Percentiles rank a stretch among this genome's conserved stretches.
Conservation (phyloP, 1,139 yeast species). For the Hemisphaericaspora xylanilytica region DNA sequence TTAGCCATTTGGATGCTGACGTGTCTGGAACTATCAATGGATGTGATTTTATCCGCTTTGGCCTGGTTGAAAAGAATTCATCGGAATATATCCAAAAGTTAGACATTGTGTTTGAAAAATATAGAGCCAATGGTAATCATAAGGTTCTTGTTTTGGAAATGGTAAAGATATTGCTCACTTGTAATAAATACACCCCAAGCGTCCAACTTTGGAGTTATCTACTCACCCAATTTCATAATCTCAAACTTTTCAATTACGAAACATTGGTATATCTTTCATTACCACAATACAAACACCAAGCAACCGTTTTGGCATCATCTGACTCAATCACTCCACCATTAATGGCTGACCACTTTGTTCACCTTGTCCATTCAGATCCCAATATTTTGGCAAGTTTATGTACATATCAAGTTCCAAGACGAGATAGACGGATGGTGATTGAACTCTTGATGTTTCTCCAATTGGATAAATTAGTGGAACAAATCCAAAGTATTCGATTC, state of each 20-base stretch:
- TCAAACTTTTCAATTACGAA: conserved; percentile 25
- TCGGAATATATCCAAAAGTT: conserved; percentile 22
- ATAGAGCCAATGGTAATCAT: conserved; percentile 19
- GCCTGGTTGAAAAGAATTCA: conserved; percentile 8
- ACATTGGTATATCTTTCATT: conserved; percentile 26
- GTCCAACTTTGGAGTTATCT: conserved; percentile 23
- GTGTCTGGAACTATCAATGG: conserved; percentile 5
- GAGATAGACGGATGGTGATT: conserved; percentile 20
- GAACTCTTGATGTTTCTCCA: conserved; percentile 29
- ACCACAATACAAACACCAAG: conserved; percentile 22
- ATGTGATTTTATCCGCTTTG: conserved; percentile 8
- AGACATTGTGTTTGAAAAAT: conserved; percentile 17
- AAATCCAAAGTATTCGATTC: conserved; percentile 13
- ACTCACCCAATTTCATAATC: conserved; percentile 25
- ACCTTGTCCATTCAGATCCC: conserved; percentile 27
- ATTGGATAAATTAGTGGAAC: conserved; percentile 27
- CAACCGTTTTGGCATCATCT: conserved; percentile 21
- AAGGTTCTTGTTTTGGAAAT: conserved; percentile 22
- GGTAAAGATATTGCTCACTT: conserved; percentile 18
- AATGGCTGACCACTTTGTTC: conserved; percentile 22
- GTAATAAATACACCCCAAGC: conserved; percentile 24
- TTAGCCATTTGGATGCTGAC: conserved; percentile 28
- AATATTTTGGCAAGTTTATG: conserved; percentile 26
- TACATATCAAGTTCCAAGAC: conserved; percentile 23
- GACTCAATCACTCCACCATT: conserved; percentile 9